Evolutionary conservation across 306 rosid genomes (phyloP).

Genomic region (Adenanthera pavonina): DNA sequence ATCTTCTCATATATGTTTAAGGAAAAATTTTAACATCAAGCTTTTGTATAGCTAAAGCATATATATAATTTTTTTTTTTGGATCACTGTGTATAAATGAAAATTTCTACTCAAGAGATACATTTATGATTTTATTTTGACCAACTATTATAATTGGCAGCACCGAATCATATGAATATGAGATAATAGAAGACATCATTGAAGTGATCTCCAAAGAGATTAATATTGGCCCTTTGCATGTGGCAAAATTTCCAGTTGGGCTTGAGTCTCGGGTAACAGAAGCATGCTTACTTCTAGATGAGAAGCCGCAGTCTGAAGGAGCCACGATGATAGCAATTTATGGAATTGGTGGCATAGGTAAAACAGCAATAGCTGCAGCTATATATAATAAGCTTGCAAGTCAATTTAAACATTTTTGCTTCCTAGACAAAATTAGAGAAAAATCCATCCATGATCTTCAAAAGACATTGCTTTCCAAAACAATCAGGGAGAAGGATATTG

Average conservation of each 20-base stretch:
- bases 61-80: too few relatives aligned
- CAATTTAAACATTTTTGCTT: neutral
- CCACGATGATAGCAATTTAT: neutral
- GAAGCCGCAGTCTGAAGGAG: neutral
- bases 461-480: neutral
- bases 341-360: neutral
- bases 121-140: neutral
- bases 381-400: neutral
- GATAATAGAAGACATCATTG: neutral
- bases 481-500: neutral
- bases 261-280: neutral
- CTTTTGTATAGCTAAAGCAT: too few relatives aligned
- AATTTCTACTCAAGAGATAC: neutral
- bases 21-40: too few relatives aligned
- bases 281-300: neutral
- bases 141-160: neutral
- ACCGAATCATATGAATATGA: neutral
- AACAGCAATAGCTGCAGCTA: neutral
- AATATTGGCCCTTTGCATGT: neutral
- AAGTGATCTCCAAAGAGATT: neutral
- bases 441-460: neutral
- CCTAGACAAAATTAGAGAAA: neutral
- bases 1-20: too few relatives aligned
- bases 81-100: too few relatives aligned
- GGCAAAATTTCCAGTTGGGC: neutral